Evolutionary conservation across 768 basidiomycete genomes (phyloP).

Genomic region (Pluteus cervinus): DNA sequence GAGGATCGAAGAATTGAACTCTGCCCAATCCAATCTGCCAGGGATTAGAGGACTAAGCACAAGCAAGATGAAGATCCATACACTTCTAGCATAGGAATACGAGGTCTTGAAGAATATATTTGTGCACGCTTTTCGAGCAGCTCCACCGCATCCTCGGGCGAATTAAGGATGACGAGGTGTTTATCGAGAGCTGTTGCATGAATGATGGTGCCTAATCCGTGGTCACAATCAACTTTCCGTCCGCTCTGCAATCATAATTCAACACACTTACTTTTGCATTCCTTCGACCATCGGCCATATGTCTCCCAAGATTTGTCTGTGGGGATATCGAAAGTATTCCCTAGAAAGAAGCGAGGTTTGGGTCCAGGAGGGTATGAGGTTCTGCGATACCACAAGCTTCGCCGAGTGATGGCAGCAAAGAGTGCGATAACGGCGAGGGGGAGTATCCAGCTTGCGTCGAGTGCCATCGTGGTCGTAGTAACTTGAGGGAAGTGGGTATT

Average conservation of each 20-base stretch:
- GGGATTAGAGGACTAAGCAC: neutral
- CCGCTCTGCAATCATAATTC: neutral
- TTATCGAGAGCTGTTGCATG: slow-evolving; percentile 10
- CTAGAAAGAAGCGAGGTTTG: slow-evolving; percentile 11
- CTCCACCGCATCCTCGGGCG: slow-evolving; percentile 7
- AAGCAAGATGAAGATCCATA: neutral
- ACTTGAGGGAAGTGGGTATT: too few species aligned
- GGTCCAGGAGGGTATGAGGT: slow-evolving; percentile 19
- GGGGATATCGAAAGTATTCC: slow-evolving; percentile 16
- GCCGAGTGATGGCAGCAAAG: too few species aligned
- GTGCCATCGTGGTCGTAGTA: too few species aligned
- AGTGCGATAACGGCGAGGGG: too few species aligned
- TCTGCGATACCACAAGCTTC: too few species aligned
- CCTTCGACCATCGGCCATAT: slow-evolving; percentile 12
- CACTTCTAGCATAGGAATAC: neutral
- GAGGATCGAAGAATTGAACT: neutral
- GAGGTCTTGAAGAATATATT: neutral
- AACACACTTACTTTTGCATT: slow-evolving; percentile 11
- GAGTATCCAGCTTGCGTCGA: too few species aligned
- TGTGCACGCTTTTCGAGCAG: slow-evolving; percentile 1
- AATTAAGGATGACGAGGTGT: slow-evolving; percentile 11
- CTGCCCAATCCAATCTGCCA: neutral
- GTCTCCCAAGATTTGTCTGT: slow-evolving; percentile 2
- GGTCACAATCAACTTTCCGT: neutral
- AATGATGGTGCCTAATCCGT: slow-evolving; percentile 10